Base-by-base conservation (phyloP, 495 filamentous ascomycete species). In the Lophium mytilinum region DNA sequence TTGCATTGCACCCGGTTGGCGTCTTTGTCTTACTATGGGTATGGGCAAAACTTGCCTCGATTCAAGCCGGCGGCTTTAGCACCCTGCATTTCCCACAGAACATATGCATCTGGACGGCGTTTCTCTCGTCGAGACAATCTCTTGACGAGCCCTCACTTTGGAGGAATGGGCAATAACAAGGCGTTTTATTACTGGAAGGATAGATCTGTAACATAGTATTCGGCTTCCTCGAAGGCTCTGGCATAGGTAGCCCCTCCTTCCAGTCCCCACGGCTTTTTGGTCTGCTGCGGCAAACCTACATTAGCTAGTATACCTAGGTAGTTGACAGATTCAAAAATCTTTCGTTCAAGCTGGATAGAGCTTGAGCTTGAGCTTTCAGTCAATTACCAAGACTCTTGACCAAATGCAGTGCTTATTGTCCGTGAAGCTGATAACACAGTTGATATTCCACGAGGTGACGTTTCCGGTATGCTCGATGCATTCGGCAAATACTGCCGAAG, bases 1-100 rank as follows among this genome's bases (percentile, higher is more conserved):
- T 48, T 56, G 57, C 61, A 64, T 64, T 64, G 61, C 57, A 64
- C 57, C 51, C 47, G 53, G 52, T 37, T 17, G 53, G 33, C 15
- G 10, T 36, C 18, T 37, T 37, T 14, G 4, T 34, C 49, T 36
- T 21, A 15, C 6, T 34, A 52, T 34, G 36, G 15, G 34, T 1
- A 17, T 36, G 14, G 24, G 12, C n/a, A 40, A 37, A 36, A 12
- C 37, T 21, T 4, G 4, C 24, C 18, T 11, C 9, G 4, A 12
- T 37, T 37, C 11, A 24, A 11, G 24, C 15, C 33, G 2, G 21
- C 17, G 33, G 17, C 9, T 48, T 24, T 48, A 24, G 33, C 21
- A 48, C n/a, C 21, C 21, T 19, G 45, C 45, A 48, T 48, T 41
- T 41, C 6, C 39, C 45, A 48, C 21, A 19, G 18, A 9, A 10